phyloP scores from a whole-genome alignment of 2,329 filamentous ascomycete species.

The Colletotrichum noveboracense region DNA sequence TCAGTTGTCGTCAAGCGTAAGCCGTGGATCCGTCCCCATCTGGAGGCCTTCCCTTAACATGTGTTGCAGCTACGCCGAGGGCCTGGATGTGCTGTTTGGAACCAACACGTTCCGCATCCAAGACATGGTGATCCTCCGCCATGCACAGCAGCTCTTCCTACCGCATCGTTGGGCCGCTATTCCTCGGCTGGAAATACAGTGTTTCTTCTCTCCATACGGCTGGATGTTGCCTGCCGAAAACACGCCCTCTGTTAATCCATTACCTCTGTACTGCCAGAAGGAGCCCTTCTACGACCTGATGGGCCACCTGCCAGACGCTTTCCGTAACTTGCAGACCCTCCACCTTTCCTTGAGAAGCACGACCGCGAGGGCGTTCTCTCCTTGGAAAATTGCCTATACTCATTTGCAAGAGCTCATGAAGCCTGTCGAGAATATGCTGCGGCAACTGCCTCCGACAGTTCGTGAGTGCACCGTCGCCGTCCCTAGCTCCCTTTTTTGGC shows the following conservation, averaged over 20 bases:
- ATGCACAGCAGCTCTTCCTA: not conserved
- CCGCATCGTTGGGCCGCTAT: not conserved
- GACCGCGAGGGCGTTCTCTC: not conserved
- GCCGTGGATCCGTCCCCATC: not conserved
- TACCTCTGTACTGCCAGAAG: not conserved
- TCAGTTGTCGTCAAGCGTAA: conserved; percentile 9
- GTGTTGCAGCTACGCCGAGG: conserved; percentile 10
- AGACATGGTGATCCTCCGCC: not conserved
- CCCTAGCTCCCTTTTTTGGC: conserved; percentile 25
- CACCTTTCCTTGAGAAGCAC: not conserved
- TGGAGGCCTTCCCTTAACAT: not conserved
- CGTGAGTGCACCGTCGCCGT: conserved; percentile 26
- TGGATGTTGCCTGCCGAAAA: not conserved
- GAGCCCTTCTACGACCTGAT: not conserved
- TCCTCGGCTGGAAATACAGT: not conserved
- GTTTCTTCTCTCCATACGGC: not conserved
- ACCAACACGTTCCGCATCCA: conserved; percentile 18
- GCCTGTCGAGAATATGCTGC: conserved; percentile 26
- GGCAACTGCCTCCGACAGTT: conserved; percentile 19
- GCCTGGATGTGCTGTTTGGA: conserved; percentile 12
- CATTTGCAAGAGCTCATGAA: not conserved
- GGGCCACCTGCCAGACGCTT: not conserved
- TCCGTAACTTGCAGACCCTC: not conserved
- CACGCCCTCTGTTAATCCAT: not conserved
- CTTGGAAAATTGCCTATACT: not conserved